Evolutionary conservation across 2,329 filamentous ascomycete genomes (phyloP), one percentile per base, ranked within the genome.

Genomic region (Blastomyces parvus): DNA sequence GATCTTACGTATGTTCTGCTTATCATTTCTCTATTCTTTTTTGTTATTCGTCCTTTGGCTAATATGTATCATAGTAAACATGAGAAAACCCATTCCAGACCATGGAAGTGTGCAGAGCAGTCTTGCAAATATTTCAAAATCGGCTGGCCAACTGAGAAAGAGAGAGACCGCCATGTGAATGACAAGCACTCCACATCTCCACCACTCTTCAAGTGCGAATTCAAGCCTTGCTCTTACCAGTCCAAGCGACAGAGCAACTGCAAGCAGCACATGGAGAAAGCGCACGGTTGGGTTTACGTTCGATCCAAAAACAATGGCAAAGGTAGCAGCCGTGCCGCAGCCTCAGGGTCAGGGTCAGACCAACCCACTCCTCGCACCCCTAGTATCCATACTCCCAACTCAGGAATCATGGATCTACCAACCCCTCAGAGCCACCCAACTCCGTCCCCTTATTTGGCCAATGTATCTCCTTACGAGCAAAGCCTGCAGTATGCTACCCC

Each of bases 251-350:
- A 96, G 79, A 94, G 89, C 66, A 97, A 97, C 77, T 95, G 91
- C 84, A 97, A 97, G 75, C 93, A 97, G 77, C 92, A 97, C 78
- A 97, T 97, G 92, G 93, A 97, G 80, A 97, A 97, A 77, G 88
- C 90, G 0, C 92, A 97, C 71, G 87, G 88, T 64, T 96, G 90
- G 88, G 82, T 83, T n/a, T 97, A 97, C 69, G 83, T 92, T 62
- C 89, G 93, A 67, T 93, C 91, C 64, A 97, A 97, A 83, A 92
- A 88, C 75, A 96, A 95, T 72, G 89, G 89, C 73, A 90, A 88
- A 78, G 85, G 82, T 61, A 72, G 72, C 62, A 70, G 69, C 53
- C 55, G 55, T 27, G 36, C 27, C 66, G 36, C 36, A 38, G 36
- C 9, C 9, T 73, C 66, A 72, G 72, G 61, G 63, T 76, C 73